Base-by-base conservation (phyloP, 2,329 filamentous ascomycete genomes). In the Plectosphaerella sp. region DNA sequence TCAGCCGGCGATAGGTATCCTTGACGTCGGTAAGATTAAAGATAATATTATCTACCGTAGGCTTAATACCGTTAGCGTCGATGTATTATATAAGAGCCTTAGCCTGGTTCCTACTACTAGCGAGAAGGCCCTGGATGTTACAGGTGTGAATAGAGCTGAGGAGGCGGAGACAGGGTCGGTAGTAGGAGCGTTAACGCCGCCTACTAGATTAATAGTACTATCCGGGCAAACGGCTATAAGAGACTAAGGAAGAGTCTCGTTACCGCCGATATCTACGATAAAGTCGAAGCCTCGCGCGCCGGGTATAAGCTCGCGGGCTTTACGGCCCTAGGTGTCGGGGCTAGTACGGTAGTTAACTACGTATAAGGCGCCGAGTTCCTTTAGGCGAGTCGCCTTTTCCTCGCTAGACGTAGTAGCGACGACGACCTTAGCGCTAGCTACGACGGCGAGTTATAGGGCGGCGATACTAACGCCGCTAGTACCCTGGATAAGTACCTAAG, bases 181-280 rank as follows among this genome's bases (percentile, higher is more conserved):
- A 9, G 25, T 28, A 5, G 12, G 6, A 12, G 59, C 57, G 18
- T 60, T 66, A 5, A 72, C 57, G 8, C 62, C 55, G 0, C 47
- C 47, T 7, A 65, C 57, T 2, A 69, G 41, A 2, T 57, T 53
- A 20, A 75, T 54, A 4, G 69, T 15, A 0, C 71, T 71, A 15
- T 69, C 63, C 0, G 59, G 50, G 0, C 63, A 57, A 1, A 83
- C 68, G 2, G 78, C 77, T 57, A 76, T 76, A 41, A 86, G 67
- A 3, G 74, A 77, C 61, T 86, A 74, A 3, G 69, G 59, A 57
- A 88, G 73, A 0, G 84, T 87, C n/a, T 72, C 75, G 1, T 80
- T 72, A 0, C 86, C 86, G 14, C 82, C 86, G n/a, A 88, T 78
- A 59, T 89, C 86, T 39, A 87, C 61, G 39, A 89, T 70, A 54